These are phyloP conservation scores for Arthrobotrys sphaeroides DNA, from an alignment of 2,329 filamentous ascomycete species.

Conservation along the genomic window DNA sequence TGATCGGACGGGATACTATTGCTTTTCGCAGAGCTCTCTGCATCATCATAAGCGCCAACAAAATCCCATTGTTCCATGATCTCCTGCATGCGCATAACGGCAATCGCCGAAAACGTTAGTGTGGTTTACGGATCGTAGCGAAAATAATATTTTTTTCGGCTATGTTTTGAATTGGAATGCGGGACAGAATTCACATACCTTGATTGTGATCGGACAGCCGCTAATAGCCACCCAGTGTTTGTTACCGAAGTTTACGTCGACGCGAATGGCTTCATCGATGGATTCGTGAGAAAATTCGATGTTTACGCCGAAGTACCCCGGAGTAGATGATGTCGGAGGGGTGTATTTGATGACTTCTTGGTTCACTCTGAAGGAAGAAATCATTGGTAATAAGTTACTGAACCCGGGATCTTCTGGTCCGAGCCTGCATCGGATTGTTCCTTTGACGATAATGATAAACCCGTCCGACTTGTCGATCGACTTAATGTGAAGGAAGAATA, in stretches of 20 bases:
- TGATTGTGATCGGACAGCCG: neutral
- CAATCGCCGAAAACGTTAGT: neutral
- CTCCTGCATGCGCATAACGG: neutral
- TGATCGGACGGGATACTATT: neutral
- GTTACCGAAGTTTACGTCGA: conserved; percentile 5
- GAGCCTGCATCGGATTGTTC: neutral
- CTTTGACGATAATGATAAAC: neutral
- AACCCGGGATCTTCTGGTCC: neutral
- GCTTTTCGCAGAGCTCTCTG: neutral
- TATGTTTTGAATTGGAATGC: too few species aligned
- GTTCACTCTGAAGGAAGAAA: neutral
- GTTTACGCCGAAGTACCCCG: neutral
- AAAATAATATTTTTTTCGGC: neutral
- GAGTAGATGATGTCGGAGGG: neutral
- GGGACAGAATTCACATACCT: neutral
- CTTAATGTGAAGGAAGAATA: conserved; percentile 3
- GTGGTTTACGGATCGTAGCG: too few species aligned
- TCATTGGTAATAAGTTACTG: neutral
- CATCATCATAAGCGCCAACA: neutral
- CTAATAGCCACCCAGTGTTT: neutral
- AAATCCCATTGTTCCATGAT: neutral
- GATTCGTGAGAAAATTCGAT: conserved; percentile 5
- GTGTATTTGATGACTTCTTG: neutral
- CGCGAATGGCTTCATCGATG: neutral
- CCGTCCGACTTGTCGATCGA: neutral